A percentile compares a stretch with the other conserved stretches of the same genome.
phyloP scores from a whole-genome alignment of 805 yeast genomes.

The Saturnispora gosingensis region DNA sequence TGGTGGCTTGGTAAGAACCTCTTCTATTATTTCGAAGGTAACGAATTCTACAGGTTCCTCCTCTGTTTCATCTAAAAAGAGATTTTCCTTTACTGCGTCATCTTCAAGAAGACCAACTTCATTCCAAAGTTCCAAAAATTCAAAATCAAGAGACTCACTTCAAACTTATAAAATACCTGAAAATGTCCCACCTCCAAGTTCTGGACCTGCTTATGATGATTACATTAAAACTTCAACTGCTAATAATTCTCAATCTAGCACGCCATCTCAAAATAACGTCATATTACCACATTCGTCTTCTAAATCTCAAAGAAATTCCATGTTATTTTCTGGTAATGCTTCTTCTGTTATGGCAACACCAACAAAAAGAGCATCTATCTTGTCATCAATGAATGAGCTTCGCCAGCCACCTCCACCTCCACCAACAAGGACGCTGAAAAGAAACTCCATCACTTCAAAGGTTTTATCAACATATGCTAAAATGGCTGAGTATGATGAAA shows the following conservation, averaged over 20 bases:
- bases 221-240: constrained; percentile 12
- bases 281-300: constrained; percentile 1
- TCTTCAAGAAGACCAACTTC: constrained; percentile 40
- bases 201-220: constrained; percentile 17
- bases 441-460: constrained; percentile 66
- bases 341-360: constrained; percentile 17
- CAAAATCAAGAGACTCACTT: constrained; percentile 15
- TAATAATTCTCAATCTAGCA: constrained; percentile 3
- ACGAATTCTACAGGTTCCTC: constrained; percentile 9
- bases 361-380: constrained; percentile 11
- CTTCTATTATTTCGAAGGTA: constrained; percentile 25
- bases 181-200: constrained; percentile 5
- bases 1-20: constrained; percentile 21
- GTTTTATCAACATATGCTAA: constrained; percentile 66
- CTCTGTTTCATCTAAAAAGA: constrained; percentile 25
- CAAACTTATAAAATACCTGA: constrained; percentile 2
- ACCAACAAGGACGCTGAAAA: constrained; percentile 30
- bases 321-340: constrained; percentile 11
- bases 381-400: constrained; percentile 13
- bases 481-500: constrained; percentile 40
- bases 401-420: background rate
- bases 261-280: constrained; percentile 1
- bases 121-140: constrained; percentile 28
- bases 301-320: constrained; percentile 7
- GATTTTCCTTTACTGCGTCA: constrained; percentile 36